Evolutionary conservation across 108 stramenopile species (phyloP), one percentile per base, ranked within the genome.

Genomic region (Aureococcus anophagefferens): DNA sequence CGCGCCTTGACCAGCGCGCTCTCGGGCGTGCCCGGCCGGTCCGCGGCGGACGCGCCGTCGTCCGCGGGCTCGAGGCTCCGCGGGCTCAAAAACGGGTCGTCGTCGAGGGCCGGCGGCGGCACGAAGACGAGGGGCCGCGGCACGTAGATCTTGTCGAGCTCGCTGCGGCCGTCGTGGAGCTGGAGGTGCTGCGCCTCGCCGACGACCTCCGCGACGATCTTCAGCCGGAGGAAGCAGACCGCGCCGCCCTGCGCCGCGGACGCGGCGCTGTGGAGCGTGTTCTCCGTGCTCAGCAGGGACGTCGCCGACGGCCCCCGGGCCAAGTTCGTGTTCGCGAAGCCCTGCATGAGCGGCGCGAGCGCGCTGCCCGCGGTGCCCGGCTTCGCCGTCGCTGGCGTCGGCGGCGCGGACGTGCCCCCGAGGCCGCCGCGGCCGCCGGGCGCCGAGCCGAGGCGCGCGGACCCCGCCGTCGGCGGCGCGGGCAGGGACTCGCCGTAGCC

Each of bases 121-220:
- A 70, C 33, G 59, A 62, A 70, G 0, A 9, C 62, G 25, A 46
- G 34, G 11, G 32, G 31, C 31, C 51, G 30, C 17, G 69, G 69
- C 25, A 70, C 46, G 35, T 51, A 28, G 0, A 62, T 25, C 5
- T 51, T 51, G 35, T 70, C 36, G 17, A 62, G 21, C 59, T 62
- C 30, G 29, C 44, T 13, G 21, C 33, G 18, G 34, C 62, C 69
- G 7, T 33, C 59, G 59, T 33, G 59, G 30, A 70, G 36, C 32
- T 30, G 21, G 59, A 70, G 33, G 62, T 62, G 59, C 25, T 46
- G 69, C 69, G 28, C 33, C n/a, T 70, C 69, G 18, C 59, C 69
- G 46, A 70, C 69, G 59, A 70, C 59, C 33, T 70, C 69, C 0
- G 25, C 69, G 7, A 5, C 7, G 29, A 70, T 36, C 33, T 62